Conservation (phyloP, 257 asterid genomes). For the Solanum rostratum region DNA sequence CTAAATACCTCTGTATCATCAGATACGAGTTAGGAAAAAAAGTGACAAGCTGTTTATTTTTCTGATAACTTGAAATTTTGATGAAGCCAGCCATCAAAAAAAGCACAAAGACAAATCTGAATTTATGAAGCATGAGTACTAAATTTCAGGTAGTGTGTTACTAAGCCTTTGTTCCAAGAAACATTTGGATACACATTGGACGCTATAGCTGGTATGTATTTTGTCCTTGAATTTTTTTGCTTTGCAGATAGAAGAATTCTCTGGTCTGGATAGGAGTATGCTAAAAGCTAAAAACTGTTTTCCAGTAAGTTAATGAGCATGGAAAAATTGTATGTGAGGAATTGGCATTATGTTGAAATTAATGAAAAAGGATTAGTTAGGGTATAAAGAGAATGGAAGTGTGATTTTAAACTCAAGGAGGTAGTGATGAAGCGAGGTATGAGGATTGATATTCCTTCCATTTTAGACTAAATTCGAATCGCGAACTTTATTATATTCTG, state of each 20-base stretch:
- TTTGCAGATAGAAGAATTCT: background rate
- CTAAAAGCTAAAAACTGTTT: background rate
- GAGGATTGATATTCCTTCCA: background rate
- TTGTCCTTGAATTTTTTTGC: background rate
- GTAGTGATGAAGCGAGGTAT: background rate
- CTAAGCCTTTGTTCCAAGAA: background rate
- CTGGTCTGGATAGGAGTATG: background rate
- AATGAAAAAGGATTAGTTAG: background rate
- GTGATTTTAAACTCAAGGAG: background rate
- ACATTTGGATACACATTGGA: background rate
- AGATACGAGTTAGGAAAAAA: background rate
- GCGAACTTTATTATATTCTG: background rate
- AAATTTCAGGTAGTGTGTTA: background rate
- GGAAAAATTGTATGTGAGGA: background rate
- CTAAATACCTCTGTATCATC: background rate
- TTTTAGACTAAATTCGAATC: background rate
- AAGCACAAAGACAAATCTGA: too few relatives aligned
- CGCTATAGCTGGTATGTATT: background rate
- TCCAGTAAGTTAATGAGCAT: background rate
- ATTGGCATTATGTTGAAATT: background rate
- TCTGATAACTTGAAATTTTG: background rate
- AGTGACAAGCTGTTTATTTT: background rate
- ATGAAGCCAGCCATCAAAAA: background rate
- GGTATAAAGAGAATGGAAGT: background rate
- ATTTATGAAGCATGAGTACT: background rate